These are phyloP conservation scores for Cudoniella acicularis DNA, from an alignment of 495 filamentous ascomycete genomes.

Conservation along the genomic window DNA sequence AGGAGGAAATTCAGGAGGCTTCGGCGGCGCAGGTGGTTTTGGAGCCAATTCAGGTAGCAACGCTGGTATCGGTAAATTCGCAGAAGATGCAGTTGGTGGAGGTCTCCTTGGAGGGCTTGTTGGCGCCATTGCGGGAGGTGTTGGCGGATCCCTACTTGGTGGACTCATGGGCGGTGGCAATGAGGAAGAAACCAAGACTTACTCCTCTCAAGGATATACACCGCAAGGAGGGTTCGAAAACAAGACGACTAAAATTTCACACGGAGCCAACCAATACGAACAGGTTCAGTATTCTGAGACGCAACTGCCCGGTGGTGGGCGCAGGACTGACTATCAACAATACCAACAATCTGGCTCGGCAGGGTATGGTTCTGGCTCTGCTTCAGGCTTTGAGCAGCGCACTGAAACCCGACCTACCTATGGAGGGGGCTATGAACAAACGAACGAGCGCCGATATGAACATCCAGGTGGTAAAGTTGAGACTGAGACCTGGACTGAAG, in stretches of 20 bases:
- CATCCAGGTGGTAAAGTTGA: conserved; percentile 11
- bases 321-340: conserved; percentile 33
- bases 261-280: conserved; percentile 30
- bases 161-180: conserved; percentile 25
- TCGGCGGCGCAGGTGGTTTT: too few species aligned
- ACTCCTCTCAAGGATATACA: conserved; percentile 28
- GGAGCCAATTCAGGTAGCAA: too few species aligned
- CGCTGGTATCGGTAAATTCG: conserved; percentile 34
- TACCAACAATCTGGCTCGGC: conserved; percentile 32
- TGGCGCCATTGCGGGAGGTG: conserved; percentile 45
- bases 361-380: not conserved
- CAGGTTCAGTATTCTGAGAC: conserved; percentile 38
- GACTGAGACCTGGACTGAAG: conserved; percentile 19
- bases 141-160: conserved; percentile 43
- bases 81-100: conserved; percentile 34
- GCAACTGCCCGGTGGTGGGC: conserved; percentile 30
- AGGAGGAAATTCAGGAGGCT: too few species aligned
- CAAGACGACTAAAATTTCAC: conserved; percentile 28
- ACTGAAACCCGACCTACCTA: conserved; percentile 11
- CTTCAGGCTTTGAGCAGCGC: conserved; percentile 11
- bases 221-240: conserved; percentile 36
- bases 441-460: conserved; percentile 16
- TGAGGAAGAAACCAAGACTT: conserved; percentile 23
- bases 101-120: conserved; percentile 46
- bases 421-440: conserved; percentile 26